phyloP scores from a whole-genome alignment of 2,329 filamentous ascomycete species.

The Penicillium digitatum region DNA sequence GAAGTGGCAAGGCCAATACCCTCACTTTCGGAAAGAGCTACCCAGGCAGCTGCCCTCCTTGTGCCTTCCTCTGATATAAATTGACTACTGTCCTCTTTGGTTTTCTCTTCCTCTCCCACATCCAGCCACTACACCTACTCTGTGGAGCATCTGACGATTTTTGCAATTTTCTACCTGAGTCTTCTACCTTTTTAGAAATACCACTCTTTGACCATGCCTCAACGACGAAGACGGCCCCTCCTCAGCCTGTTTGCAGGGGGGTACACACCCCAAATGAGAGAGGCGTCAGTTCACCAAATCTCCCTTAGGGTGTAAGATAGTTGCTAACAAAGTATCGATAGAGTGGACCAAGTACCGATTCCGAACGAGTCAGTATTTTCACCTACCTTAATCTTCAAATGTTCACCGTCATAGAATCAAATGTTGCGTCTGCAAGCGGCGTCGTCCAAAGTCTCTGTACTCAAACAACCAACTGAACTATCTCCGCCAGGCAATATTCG shows the following conservation, averaged over 20 bases:
- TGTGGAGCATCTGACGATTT: neutral
- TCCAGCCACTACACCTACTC: neutral
- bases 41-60: neutral
- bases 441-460: neutral
- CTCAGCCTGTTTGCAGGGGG: neutral
- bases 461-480: constrained; percentile 1
- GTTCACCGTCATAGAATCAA: constrained; percentile 3
- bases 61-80: neutral
- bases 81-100: too few relatives aligned
- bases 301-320: neutral
- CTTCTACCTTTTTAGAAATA: neutral
- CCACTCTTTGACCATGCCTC: neutral
- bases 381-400: neutral
- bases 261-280: neutral
- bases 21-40: neutral
- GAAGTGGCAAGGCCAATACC: neutral
- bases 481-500: constrained; percentile 1
- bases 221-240: neutral
- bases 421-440: constrained; percentile 6
- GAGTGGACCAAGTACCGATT: neutral
- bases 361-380: constrained; percentile 2
- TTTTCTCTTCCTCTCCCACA: neutral
- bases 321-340: neutral
- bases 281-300: neutral
- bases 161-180: neutral